Evolutionary conservation across 768 basidiomycete species (phyloP), one percentile per base, ranked within the genome.

Genomic region (Amanita phalloides): DNA sequence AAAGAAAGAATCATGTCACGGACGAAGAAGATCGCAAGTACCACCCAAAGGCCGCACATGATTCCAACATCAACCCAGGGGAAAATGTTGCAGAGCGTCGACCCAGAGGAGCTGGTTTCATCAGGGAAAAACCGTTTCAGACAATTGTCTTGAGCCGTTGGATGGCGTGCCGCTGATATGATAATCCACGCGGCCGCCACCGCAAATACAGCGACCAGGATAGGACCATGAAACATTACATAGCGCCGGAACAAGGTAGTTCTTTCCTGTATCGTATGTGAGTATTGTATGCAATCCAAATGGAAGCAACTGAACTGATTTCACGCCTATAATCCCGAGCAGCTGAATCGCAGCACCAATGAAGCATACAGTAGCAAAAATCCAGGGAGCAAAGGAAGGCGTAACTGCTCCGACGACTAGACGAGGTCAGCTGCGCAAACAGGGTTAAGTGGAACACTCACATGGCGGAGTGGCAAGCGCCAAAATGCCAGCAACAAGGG

Each of bases 31-130:
- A 84, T 70, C n/a, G 77, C 78, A 25, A 96, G 71, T 13, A 96
- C 61, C 8, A 87, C 66, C 89, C 93, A 97, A 5, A 96, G 71
- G 6, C 79, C 90, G 17, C 75, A 86, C 91, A 98, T 94, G 51
- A 97, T 69, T 35, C 94, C 94, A 11, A 96, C 72, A 59, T 89
- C 87, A 8, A 90, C 87, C 90, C 92, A 96, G 4, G 91, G 75
- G 62, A 97, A 95, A 50, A 96, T 85, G 44, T 83, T 73, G 68
- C 96, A 99, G 21, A 98, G 74, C 4, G 77, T 81, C 33, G 82
- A 65, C 5, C 82, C 63, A 46, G 66, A 57, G 53, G 58, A 61
- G 10, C 67, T 65, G 4, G 61, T 46, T 28, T 67, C 60, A 57
- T 68, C 63, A 14, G 71, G 61, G 62, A 82, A 87, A 68, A 80